Base-by-base conservation (phyloP, 2,329 filamentous ascomycete genomes). In the Penicillium sp. region DNA sequence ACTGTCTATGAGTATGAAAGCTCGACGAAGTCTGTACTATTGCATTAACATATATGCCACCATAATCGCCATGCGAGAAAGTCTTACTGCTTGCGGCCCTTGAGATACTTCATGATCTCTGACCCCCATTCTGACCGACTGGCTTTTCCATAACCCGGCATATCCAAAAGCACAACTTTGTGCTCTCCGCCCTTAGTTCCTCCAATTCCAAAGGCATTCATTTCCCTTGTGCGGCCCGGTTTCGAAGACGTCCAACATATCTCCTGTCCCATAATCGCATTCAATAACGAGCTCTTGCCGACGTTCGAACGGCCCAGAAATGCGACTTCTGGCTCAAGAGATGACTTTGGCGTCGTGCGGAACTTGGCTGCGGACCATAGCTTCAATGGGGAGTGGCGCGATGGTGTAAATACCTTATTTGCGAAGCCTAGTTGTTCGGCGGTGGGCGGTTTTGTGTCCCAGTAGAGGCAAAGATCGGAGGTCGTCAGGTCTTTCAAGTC, bases 271-370 rank as follows among this genome's bases (percentile, higher is more conserved):
- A 87, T 78, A 8, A 89, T 71, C 2, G 83, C 81, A 65, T 90
- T 90, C 24, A 89, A 74, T 4, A 89, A 65, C 2, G 79, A 82
- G 49, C 80, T 84, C 71, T 90, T 89, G 48, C 86, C 86, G 6
- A 87, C 86, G 63, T 90, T 90, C 36, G 81, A 85, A 43, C 86
- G 80, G 16, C 86, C 86, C 4, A 89, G 76, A 64, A 90, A 87
- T 38, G 81, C 82, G 13, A 87, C 79, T 73, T 87, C 83, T 1
- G 84, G 83, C 28, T 80, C 72, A 1, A 76, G 65, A 1, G 76
- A 78, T 8, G 77, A 76, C 50, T 75, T 72, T 7, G 83, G 80
- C 53, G 86, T 81, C 3, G 75, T 73, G 59, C 81, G 82, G 70
- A 89, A 89, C 52, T 81, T 77, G 15, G 77, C 75, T 6, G 81